These are phyloP conservation scores for Hamamelis virginiana DNA, from an alignment of 164 flowering plant species.

Conservation along the genomic window DNA sequence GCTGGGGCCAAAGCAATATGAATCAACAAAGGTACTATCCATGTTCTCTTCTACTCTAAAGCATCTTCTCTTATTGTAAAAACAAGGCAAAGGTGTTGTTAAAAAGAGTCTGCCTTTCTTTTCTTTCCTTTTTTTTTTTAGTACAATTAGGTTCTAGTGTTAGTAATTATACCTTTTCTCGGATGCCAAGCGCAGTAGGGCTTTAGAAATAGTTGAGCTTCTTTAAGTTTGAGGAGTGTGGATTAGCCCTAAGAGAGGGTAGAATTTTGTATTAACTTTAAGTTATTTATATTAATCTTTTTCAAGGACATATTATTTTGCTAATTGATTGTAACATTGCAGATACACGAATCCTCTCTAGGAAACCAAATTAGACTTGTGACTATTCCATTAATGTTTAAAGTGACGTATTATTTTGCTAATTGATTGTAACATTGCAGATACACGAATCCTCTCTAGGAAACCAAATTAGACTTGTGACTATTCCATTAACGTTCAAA, in stretches of 20 bases:
- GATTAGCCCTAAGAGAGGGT: slow-evolving; percentile 25
- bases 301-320: neutral
- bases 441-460: too few species aligned
- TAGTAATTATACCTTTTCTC: slow-evolving; percentile 11
- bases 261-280: slow-evolving; percentile 32
- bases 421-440: neutral
- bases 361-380: too few species aligned
- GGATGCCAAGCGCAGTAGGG: slow-evolving; percentile 13
- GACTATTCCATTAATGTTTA: too few species aligned
- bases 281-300: slow-evolving; percentile 8
- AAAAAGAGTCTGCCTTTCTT: slow-evolving; percentile 8
- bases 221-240: slow-evolving; percentile 26
- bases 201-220: slow-evolving; percentile 27
- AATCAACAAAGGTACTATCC: slow-evolving; percentile 4
- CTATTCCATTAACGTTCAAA: too few species aligned
- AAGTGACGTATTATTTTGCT: neutral
- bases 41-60: slow-evolving; percentile 9
- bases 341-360: too few species aligned
- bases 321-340: neutral
- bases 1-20: neutral
- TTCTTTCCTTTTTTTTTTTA: neutral
- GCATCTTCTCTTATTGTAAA: slow-evolving; percentile 25
- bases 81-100: slow-evolving; percentile 19
- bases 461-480: too few species aligned
- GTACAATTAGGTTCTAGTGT: slow-evolving; percentile 16